Percentiles rank a stretch among this genome's conserved stretches.
Conservation (phyloP, 176 grass and related monocot species). For the Musa troglodytarum region DNA sequence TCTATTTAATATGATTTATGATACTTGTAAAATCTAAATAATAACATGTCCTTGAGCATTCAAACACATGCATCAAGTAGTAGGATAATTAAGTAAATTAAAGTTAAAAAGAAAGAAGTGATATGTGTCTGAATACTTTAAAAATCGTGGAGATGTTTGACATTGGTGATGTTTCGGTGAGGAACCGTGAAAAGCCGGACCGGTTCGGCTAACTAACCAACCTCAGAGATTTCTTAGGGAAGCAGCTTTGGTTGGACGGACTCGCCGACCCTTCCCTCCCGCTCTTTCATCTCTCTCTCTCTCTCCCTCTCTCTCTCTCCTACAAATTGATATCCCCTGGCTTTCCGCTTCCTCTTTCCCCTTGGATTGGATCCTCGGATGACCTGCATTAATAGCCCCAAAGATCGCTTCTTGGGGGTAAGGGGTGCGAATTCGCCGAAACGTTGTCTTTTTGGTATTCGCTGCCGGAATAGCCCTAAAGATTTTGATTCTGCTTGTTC, state of each 20-base stretch:
- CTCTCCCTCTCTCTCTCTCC: neutral
- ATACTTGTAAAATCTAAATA: no score
- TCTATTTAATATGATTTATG: no score
- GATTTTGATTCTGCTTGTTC: neutral
- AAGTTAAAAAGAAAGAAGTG: conserved; percentile 11
- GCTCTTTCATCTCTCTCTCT: conserved; percentile 19
- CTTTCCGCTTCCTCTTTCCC: neutral
- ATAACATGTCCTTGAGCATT: no score
- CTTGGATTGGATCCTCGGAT: neutral
- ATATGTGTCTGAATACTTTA: neutral
- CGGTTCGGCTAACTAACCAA: neutral
- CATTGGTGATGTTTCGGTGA: no score
- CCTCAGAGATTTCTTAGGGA: conserved; percentile 9
- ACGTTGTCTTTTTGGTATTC: no score
- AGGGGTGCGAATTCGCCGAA: neutral
- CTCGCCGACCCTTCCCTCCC: conserved; percentile 12
- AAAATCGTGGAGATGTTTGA: no score
- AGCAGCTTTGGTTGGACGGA: conserved; percentile 19
- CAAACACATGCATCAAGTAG: no score
- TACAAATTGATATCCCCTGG: neutral
- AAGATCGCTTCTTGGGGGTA: conserved; percentile 4
- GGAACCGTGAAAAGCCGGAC: neutral
- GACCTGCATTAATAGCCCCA: neutral
- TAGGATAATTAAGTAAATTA: no score
- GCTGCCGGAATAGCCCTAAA: no score